A percentile compares a stretch with the other conserved stretches of the same genome.
Evolutionary conservation across 495 filamentous ascomycete genomes (phyloP).

Genomic region (Pseudomonodictys pantanalensis): DNA sequence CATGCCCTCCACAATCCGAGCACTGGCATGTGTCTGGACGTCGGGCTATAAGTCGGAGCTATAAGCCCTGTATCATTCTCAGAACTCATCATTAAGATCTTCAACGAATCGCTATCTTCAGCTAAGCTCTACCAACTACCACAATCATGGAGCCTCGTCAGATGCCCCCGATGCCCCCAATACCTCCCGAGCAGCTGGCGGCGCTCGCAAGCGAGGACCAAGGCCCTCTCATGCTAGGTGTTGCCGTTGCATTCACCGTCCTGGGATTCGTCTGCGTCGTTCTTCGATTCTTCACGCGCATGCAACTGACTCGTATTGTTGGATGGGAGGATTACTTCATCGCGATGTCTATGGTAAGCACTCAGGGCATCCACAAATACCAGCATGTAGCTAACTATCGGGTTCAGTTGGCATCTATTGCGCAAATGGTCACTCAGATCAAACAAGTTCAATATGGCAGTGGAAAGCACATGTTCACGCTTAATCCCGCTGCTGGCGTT

Average conservation of each 20-base stretch:
- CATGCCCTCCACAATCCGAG: too few species aligned
- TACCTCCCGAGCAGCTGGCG: not conserved
- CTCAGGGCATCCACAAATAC: too few species aligned
- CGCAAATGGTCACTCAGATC: not conserved
- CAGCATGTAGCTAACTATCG: too few species aligned
- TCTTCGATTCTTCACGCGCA: conserved; percentile 13
- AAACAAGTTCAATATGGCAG: not conserved
- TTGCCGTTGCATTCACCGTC: not conserved
- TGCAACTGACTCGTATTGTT: not conserved
- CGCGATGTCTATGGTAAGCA: conserved; percentile 5
- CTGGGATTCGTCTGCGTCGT: conserved; percentile 2
- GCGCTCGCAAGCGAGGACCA: not conserved
- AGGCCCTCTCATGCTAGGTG: not conserved
- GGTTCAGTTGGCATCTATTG: too few species aligned
- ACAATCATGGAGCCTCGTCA: too few species aligned
- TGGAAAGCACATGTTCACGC: conserved; percentile 7
- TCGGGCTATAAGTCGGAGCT: too few species aligned
- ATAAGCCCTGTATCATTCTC: too few species aligned
- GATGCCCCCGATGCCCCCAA: not conserved
- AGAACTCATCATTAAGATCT: not conserved
- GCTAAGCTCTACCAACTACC: not conserved
- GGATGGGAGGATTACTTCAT: conserved; percentile 13
- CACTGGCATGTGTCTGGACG: too few species aligned
- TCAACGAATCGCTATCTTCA: not conserved
- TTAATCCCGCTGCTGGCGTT: not conserved